A percentile compares a stretch with the other conserved stretches of the same genome.
Conservation (phyloP, 148 eudicot species). For the Polygonum maritimum region DNA sequence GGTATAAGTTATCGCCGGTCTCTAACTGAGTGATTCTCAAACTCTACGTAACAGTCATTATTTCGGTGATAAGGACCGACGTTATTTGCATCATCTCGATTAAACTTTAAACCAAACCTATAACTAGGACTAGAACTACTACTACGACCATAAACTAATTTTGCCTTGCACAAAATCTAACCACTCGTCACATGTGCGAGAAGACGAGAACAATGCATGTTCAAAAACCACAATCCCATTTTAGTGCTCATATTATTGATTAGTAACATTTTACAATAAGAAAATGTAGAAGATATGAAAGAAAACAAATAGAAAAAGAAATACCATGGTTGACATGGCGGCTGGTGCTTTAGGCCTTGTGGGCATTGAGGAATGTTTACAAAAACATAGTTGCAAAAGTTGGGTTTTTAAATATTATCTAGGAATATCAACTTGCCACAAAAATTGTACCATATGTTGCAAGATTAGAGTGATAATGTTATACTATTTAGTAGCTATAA, state of each 20-base stretch:
- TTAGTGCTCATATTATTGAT: not conserved
- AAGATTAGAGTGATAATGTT: not conserved
- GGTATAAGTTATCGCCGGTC: too few relatives aligned
- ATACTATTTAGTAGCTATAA: not conserved
- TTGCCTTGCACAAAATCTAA: not conserved
- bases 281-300: not conserved
- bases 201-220: too few relatives aligned
- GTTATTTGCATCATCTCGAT: not conserved
- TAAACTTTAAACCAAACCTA: not conserved
- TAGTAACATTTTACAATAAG: not conserved
- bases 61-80: not conserved
- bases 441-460: not conserved
- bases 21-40: too few relatives aligned
- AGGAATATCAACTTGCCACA: not conserved
- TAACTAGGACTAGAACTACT: not conserved
- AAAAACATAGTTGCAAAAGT: not conserved
- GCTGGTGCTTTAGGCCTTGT: not conserved
- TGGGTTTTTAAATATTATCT: not conserved
- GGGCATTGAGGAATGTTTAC: not conserved
- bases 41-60: too few relatives aligned
- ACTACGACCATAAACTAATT: not conserved
- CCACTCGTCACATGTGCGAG: constrained; percentile 3
- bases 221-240: not conserved
- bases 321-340: not conserved
- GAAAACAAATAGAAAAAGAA: not conserved